phyloP scores from a whole-genome alignment of 1,284 basidiomycete species.

The Ustilago trichophora region DNA sequence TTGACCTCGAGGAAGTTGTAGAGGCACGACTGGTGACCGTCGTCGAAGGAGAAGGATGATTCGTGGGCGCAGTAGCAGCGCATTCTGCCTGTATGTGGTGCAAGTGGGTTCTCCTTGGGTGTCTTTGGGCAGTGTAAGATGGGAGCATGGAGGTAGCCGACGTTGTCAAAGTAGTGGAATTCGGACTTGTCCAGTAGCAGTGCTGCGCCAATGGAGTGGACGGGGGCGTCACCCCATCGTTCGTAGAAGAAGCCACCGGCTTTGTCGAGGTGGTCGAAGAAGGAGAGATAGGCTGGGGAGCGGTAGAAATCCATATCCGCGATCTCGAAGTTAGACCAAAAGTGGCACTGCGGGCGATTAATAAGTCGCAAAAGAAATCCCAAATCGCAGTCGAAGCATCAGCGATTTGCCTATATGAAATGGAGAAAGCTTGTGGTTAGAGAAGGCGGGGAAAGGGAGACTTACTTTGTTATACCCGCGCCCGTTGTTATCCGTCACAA shows the following conservation, averaged over 20 bases:
- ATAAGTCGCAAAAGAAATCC: neutral
- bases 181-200: constrained; percentile 53
- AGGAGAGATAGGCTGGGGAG: constrained; percentile 77
- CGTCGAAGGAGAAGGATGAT: constrained; percentile 34
- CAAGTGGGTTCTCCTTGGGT: constrained; percentile 2
- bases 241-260: constrained; percentile 73
- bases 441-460: neutral
- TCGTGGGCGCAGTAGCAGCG: constrained; percentile 41
- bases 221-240: constrained; percentile 84
- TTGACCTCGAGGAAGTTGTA: constrained; percentile 32
- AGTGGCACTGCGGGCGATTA: constrained; percentile 72
- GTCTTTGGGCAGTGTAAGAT: constrained; percentile 56
- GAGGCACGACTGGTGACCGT: constrained; percentile 16
- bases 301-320: constrained; percentile 79
- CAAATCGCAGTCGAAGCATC: too few relatives aligned
- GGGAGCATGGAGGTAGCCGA: constrained; percentile 60
- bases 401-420: too few relatives aligned
- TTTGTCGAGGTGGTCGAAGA: constrained; percentile 79
- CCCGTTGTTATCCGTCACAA: constrained; percentile 78
- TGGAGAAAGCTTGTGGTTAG: too few relatives aligned
- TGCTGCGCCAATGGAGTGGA: constrained; percentile 65
- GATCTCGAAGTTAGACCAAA: constrained; percentile 75
- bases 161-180: constrained; percentile 59
- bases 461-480: constrained; percentile 70
- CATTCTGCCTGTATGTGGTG: constrained; percentile 25